Percentiles rank a stretch among this genome's conserved stretches.
Conservation (phyloP, 169 alveolate species). For the Plasmodium falciparum region DNA sequence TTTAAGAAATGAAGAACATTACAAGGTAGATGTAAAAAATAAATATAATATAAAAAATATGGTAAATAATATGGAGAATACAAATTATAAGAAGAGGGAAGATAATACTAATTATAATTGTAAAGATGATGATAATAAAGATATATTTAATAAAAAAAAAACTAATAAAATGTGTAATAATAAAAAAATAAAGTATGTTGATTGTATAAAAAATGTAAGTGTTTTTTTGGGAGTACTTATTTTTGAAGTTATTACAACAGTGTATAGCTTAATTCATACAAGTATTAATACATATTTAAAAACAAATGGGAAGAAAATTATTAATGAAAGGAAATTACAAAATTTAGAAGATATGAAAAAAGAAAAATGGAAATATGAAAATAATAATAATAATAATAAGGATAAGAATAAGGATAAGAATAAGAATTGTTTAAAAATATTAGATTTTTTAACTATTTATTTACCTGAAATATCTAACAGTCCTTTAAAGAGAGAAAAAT, state of each 20-base stretch:
- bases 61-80: not conserved
- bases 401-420: not conserved
- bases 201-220: slow-evolving; percentile 47
- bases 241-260: slow-evolving; percentile 40
- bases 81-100: not conserved
- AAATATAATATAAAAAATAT: not conserved
- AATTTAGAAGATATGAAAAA: slow-evolving; percentile 45
- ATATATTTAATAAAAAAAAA: slow-evolving; percentile 1
- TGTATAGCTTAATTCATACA: slow-evolving; percentile 35
- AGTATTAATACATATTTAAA: slow-evolving; percentile 36
- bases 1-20: not conserved
- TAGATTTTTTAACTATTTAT: slow-evolving; percentile 53
- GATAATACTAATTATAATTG: not conserved
- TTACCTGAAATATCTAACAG: slow-evolving; percentile 41
- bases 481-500: slow-evolving; percentile 40
- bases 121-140: not conserved
- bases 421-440: slow-evolving; percentile 18
- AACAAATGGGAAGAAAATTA: slow-evolving; percentile 5
- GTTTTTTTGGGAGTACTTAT: slow-evolving; percentile 36
- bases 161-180: slow-evolving; percentile 17
- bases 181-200: slow-evolving; percentile 44
- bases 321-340: slow-evolving; percentile 17
- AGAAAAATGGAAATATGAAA: not conserved
- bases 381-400: not conserved
- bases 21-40: not conserved